A percentile compares a stretch with the other conserved stretches of the same genome.
Evolutionary conservation across 768 basidiomycete genomes (phyloP).

Genomic region (Crassisporium funariophilum): DNA sequence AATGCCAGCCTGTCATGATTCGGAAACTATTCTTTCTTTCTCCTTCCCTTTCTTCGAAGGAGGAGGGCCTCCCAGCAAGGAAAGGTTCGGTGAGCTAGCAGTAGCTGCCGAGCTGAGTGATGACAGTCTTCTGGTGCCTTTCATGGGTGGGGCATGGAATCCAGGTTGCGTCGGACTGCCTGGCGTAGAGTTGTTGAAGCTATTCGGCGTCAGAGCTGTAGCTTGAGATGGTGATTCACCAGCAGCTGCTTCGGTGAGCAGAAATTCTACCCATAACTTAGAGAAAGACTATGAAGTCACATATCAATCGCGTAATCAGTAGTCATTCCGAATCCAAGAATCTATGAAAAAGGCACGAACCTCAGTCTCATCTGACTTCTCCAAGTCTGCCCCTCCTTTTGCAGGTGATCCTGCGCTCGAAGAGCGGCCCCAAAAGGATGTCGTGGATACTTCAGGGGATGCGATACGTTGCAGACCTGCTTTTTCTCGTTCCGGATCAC

Average conservation of each 20-base stretch:
- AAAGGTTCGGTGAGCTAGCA: constrained; percentile 39
- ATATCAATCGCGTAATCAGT: not conserved
- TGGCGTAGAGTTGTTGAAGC: constrained; percentile 34
- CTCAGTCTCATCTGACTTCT: constrained; percentile 85
- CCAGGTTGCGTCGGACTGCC: constrained; percentile 28
- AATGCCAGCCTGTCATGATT: constrained; percentile 12
- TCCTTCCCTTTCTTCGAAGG: constrained; percentile 29
- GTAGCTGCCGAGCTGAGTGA: constrained; percentile 28
- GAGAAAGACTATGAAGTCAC: constrained; percentile 80
- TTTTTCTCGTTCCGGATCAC: constrained; percentile 86
- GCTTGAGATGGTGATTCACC: constrained; percentile 35
- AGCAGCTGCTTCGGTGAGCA: constrained; percentile 84
- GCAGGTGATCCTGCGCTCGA: constrained; percentile 35
- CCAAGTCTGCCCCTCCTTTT: constrained; percentile 56
- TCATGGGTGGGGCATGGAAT: constrained; percentile 18
- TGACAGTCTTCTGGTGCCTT: constrained; percentile 29
- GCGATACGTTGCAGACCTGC: constrained; percentile 77
- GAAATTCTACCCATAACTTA: constrained; percentile 96
- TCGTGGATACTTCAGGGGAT: constrained; percentile 21
- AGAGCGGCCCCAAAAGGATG: constrained; percentile 48
- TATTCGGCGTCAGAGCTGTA: constrained; percentile 26
- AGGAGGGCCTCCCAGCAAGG: constrained; percentile 14
- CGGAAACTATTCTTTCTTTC: constrained; percentile 18
- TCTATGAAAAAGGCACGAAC: constrained; percentile 37
- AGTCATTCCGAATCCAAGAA: not conserved